A percentile compares a stretch with the other conserved stretches of the same genome.
Conservation (phyloP, 164 flowering plant genomes). For the Berberis vulgaris region DNA sequence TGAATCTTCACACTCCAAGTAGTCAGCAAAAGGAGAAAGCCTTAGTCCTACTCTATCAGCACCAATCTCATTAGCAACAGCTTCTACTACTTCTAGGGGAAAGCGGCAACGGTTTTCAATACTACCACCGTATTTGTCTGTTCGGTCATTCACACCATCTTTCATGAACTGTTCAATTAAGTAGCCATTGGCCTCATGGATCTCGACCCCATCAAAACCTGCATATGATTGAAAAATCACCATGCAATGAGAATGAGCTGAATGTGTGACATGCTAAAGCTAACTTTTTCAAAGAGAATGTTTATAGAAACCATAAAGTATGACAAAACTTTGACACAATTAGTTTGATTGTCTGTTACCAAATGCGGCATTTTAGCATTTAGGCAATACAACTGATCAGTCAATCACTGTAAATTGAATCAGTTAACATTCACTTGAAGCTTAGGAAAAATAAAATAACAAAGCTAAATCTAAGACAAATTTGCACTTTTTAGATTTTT, state of each 20-base stretch:
- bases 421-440: too few species aligned
- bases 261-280: neutral
- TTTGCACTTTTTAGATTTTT: too few species aligned
- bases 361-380: too few species aligned
- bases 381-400: too few species aligned
- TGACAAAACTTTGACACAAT: too few species aligned
- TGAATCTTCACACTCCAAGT: constrained; percentile 12
- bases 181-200: constrained; percentile 23
- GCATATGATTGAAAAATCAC: neutral
- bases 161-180: constrained; percentile 18
- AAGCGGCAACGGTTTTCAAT: constrained; percentile 20
- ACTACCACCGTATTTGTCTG: constrained; percentile 14
- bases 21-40: constrained; percentile 16
- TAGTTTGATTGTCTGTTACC: too few species aligned
- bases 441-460: too few species aligned
- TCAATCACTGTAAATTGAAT: too few species aligned
- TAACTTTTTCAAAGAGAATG: neutral
- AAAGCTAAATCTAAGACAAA: too few species aligned
- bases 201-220: constrained; percentile 25
- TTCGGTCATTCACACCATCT: constrained; percentile 13
- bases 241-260: neutral
- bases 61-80: constrained; percentile 17
- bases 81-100: constrained; percentile 15
- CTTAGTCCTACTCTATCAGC: constrained; percentile 17
- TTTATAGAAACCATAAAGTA: too few species aligned